These are phyloP conservation scores for Dactylonectria macrodidyma DNA, from an alignment of 2,329 filamentous ascomycete species.

Conservation along the genomic window DNA sequence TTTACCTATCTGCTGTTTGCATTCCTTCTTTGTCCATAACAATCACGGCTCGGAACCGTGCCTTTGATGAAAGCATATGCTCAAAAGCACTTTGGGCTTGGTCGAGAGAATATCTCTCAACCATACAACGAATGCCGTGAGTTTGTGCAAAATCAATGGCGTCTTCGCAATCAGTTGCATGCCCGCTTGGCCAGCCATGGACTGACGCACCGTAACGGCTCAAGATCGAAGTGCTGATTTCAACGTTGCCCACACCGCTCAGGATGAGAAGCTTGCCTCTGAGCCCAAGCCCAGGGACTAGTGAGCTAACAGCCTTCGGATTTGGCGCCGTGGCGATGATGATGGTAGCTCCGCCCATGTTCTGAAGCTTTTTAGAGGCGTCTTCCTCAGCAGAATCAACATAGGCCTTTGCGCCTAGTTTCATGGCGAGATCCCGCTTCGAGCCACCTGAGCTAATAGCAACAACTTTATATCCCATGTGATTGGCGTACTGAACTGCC, in stretches of 20 bases:
- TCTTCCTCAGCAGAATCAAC: slow-evolving; percentile 68
- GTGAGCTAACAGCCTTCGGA: slow-evolving; percentile 65
- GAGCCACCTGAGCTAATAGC: slow-evolving; percentile 76
- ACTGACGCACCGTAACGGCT: slow-evolving; percentile 69
- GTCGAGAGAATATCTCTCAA: slow-evolving; percentile 66
- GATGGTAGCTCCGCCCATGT: slow-evolving; percentile 73
- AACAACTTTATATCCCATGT: slow-evolving; percentile 82
- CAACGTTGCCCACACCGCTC: slow-evolving; percentile 62
- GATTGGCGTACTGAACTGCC: slow-evolving; percentile 81
- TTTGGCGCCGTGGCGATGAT: slow-evolving; percentile 76
- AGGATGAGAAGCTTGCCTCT: slow-evolving; percentile 73
- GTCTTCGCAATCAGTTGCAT: slow-evolving; percentile 75
- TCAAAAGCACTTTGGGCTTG: no score
- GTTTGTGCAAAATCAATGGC: slow-evolving; percentile 75
- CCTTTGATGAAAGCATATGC: no score
- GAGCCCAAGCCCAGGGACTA: slow-evolving; percentile 68
- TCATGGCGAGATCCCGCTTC: slow-evolving; percentile 77
- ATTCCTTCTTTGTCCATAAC: no score
- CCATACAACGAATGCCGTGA: slow-evolving; percentile 75
- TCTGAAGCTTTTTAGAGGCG: slow-evolving; percentile 62
- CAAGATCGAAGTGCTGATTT: slow-evolving; percentile 61
- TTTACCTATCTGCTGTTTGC: no score
- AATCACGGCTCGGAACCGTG: no score
- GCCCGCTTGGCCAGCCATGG: slow-evolving; percentile 74
- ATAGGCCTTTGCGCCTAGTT: slow-evolving; percentile 61